phyloP scores from a whole-genome alignment of 352 stramenopile genomes.

The Phytophthora idaei region DNA sequence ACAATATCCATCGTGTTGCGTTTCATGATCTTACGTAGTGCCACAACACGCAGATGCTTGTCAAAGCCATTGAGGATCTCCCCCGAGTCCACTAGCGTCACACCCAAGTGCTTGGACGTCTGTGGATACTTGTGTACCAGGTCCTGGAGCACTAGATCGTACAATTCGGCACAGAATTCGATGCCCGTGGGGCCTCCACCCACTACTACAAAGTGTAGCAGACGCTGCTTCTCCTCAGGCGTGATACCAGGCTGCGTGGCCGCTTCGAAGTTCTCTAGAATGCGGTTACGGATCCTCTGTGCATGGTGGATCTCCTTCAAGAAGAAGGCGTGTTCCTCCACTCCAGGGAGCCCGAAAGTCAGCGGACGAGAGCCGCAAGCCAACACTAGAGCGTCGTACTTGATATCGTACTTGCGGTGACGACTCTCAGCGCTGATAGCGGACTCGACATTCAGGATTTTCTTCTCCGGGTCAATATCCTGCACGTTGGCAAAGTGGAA shows the following conservation, averaged over 20 bases:
- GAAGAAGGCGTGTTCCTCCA: constrained; percentile 95
- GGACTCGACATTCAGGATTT: constrained; percentile 72
- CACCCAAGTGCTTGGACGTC: constrained; percentile 69
- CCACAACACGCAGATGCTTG: constrained; percentile 65
- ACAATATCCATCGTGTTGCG: constrained; percentile 83
- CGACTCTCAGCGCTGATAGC: constrained; percentile 48
- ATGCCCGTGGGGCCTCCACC: constrained; percentile 94
- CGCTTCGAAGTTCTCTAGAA: constrained; percentile 94
- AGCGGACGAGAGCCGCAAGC: constrained; percentile 94
- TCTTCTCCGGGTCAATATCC: constrained; percentile 80
- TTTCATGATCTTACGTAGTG: constrained; percentile 78
- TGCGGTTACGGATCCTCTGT: constrained; percentile 77
- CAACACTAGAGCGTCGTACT: constrained; percentile 96
- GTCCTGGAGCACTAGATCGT: constrained; percentile 94
- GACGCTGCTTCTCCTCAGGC: constrained; percentile 83
- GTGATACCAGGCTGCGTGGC: constrained; percentile 89
- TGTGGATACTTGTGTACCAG: constrained; percentile 84
- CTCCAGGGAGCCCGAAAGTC: constrained; percentile 93
- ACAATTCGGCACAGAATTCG: constrained; percentile 97
- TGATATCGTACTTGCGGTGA: constrained; percentile 67
- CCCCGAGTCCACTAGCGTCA: constrained; percentile 74
- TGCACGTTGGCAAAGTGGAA: constrained; percentile 75
- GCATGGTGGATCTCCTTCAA: constrained; percentile 97
- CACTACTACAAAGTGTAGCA: constrained; percentile 98
- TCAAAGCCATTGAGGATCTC: constrained; percentile 83